phyloP scores from a whole-genome alignment of 805 yeast species.

The Lachancea lanzarotensis region DNA sequence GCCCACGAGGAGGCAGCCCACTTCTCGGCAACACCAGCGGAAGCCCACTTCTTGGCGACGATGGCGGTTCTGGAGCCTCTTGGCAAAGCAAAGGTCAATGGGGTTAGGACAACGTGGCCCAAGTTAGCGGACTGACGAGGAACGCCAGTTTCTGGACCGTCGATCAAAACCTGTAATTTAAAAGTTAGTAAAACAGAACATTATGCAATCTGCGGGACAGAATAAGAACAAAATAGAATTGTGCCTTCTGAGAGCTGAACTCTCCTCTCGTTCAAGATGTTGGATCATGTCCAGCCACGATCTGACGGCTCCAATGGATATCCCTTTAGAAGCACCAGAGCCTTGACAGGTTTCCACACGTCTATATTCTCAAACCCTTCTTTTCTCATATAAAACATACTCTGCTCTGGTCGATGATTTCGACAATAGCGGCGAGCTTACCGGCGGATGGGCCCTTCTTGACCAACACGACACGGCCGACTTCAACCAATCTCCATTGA shows the following conservation, averaged over 20 bases:
- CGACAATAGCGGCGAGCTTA: slow-evolving; percentile 94
- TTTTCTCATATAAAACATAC: slow-evolving; percentile 47
- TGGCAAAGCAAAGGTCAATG: slow-evolving; percentile 83
- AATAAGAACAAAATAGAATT: too few relatives aligned
- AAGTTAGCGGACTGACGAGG: slow-evolving; percentile 88
- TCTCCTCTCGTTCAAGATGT: too few relatives aligned
- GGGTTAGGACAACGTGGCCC: slow-evolving; percentile 87
- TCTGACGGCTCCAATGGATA: too few relatives aligned
- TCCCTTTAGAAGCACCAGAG: too few relatives aligned
- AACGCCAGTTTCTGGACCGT: slow-evolving; percentile 87
- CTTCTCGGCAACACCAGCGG: slow-evolving; percentile 79
- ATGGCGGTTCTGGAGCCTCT: slow-evolving; percentile 88
- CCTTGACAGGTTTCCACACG: not conserved
- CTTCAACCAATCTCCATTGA: slow-evolving; percentile 99
- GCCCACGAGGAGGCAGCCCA: slow-evolving; percentile 97
- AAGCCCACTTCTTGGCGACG: slow-evolving; percentile 89
- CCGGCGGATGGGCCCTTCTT: slow-evolving; percentile 66
- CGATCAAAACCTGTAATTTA: slow-evolving; percentile 66
- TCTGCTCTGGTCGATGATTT: slow-evolving; percentile 98
- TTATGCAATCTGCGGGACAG: too few relatives aligned
- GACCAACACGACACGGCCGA: slow-evolving; percentile 96
- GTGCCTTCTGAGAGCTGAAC: too few relatives aligned
- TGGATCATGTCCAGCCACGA: too few relatives aligned
- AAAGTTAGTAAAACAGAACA: slow-evolving; percentile 23
- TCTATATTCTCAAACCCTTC: too few relatives aligned